Evolutionary conservation across 192 early-diverging fungal genomes (phyloP), one percentile per base, ranked within the genome.

Genomic region (Dissophora ornata): DNA sequence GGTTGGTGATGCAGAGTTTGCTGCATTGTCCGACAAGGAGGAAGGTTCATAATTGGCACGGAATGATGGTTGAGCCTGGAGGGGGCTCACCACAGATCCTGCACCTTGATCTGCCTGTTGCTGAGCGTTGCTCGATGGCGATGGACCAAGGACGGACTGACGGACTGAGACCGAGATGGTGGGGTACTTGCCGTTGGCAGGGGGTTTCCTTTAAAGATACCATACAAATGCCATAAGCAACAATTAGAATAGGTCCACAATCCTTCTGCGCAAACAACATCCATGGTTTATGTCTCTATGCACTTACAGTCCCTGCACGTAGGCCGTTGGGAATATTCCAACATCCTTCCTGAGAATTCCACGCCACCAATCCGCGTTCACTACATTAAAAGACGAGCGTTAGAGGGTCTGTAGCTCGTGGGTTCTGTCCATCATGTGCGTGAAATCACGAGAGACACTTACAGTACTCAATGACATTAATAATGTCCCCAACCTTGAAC

Each of bases 401-500:
- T n/a, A n/a, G n/a, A n/a, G n/a, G n/a, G n/a, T n/a, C n/a, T n/a
- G n/a, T n/a, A n/a, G n/a, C n/a, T n/a, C n/a, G n/a, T n/a, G n/a
- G n/a, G n/a, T n/a, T n/a, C n/a, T n/a, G n/a, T n/a, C n/a, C n/a
- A n/a, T n/a, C n/a, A n/a, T n/a, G n/a, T n/a, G n/a, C n/a, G n/a
- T n/a, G n/a, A n/a, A n/a, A n/a, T n/a, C n/a, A n/a, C n/a, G n/a
- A n/a, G n/a, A n/a, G n/a, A n/a, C 22, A 59, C 70, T 77, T 77
- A 77, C 73, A 62, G 38, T 28, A 62, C 45, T 60, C 64, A 44
- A 67, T 77, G 38, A 77, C 73, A 28, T 77, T 67, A 29, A 80
- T 73, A 25, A 71, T 53, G 24, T 80, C 79, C 21, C 79, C 79
- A 21, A 68, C 70, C 62, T 69, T 80, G 70, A 74, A 80, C 3